phyloP scores from a whole-genome alignment of 257 asterid genomes.

The Solanum pennellii region DNA sequence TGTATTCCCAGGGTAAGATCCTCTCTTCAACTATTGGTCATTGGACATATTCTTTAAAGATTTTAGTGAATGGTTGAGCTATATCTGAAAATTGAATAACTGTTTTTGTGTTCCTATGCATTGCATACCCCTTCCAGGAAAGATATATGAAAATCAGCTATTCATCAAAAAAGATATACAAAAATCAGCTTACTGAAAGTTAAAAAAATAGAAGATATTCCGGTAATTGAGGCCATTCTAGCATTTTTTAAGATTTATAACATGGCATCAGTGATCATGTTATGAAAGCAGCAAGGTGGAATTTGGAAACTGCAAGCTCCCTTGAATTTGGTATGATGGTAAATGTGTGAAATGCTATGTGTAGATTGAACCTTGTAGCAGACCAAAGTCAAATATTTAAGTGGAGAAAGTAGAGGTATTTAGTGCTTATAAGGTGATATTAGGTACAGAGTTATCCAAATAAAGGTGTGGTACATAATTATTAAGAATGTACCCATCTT shows the following conservation, averaged over 20 bases:
- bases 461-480: not conserved
- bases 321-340: not conserved
- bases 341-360: not conserved
- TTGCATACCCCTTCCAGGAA: not conserved
- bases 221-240: not conserved
- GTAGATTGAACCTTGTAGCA: not conserved
- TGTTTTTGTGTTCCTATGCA: not conserved
- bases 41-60: not conserved
- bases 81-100: not conserved
- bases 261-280: not conserved
- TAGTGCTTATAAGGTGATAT: not conserved
- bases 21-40: not conserved
- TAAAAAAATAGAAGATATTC: not conserved
- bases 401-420: not conserved
- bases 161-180: too few relatives aligned
- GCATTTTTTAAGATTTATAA: not conserved
- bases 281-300: not conserved
- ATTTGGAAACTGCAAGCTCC: not conserved
- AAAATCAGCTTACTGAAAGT: not conserved
- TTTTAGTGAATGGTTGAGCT: not conserved
- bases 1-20: slow-evolving; percentile 75
- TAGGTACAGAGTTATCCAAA: not conserved
- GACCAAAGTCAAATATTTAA: not conserved
- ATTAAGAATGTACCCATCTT: not conserved
- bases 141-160: not conserved